Evolutionary conservation across 495 filamentous ascomycete species (phyloP).

Genomic region (Pyrenopolyporus hunteri): DNA sequence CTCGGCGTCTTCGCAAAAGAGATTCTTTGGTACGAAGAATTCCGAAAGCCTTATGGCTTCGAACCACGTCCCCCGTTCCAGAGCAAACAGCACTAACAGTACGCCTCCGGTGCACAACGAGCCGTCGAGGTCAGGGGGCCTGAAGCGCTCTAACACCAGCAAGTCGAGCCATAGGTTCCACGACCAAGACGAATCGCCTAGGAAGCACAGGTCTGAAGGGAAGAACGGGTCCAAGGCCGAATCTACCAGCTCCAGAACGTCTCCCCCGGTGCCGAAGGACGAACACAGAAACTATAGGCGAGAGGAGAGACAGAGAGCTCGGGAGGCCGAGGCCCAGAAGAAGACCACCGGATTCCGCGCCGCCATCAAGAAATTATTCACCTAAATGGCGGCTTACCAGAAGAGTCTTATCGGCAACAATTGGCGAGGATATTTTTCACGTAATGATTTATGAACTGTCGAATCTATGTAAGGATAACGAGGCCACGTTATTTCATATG

Average conservation of each 20-base stretch:
- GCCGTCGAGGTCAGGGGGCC: slow-evolving; percentile 33
- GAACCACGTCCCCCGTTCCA: slow-evolving; percentile 28
- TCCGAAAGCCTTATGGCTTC: slow-evolving; percentile 44
- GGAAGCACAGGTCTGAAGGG: slow-evolving; percentile 17
- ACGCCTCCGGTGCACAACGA: slow-evolving; percentile 10
- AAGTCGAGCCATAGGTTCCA: slow-evolving; percentile 35
- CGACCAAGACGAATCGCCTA: slow-evolving; percentile 20
- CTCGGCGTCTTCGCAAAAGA: slow-evolving; percentile 42
- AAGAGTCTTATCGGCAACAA: background rate
- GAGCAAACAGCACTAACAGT: slow-evolving; percentile 27
- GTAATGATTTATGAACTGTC: slow-evolving; percentile 16
- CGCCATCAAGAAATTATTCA: slow-evolving; percentile 29
- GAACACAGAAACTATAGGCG: slow-evolving; percentile 12
- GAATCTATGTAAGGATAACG: slow-evolving; percentile 12
- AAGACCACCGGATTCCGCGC: slow-evolving; percentile 20
- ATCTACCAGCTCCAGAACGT: slow-evolving; percentile 15
- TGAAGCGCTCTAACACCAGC: slow-evolving; percentile 49
- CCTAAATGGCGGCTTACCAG: background rate
- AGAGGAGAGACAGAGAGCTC: slow-evolving; percentile 29
- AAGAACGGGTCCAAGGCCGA: slow-evolving; percentile 9
- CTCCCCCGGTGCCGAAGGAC: slow-evolving; percentile 10
- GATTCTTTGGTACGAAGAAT: slow-evolving; percentile 50
- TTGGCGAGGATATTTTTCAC: background rate
- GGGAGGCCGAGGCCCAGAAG: slow-evolving; percentile 29
- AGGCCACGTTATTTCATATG: slow-evolving; percentile 22